Base-by-base conservation (phyloP, 192 early-diverging fungal genomes). In the Martensiomyces pterosporus region DNA sequence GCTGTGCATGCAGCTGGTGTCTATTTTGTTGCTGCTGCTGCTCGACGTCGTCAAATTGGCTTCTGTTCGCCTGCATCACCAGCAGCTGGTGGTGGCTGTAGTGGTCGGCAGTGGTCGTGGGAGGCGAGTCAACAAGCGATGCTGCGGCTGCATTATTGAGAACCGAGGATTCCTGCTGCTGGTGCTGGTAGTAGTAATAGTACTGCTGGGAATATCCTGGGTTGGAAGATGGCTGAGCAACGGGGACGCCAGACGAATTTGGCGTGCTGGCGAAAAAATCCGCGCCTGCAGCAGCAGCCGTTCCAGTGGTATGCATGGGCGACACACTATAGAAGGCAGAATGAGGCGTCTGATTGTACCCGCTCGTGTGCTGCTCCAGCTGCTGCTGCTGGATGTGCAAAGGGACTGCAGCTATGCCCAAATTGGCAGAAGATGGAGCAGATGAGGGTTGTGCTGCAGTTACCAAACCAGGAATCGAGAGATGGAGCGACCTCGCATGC, bases 261-360 rank as follows among this genome's bases (percentile, higher is more conserved):
- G n/a, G n/a, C n/a, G n/a, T n/a, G n/a, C n/a, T n/a, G n/a, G n/a
- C n/a, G n/a, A n/a, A n/a, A n/a, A 47, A 18, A 24, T 3, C 13
- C 4, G 6, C 39, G 4, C 12, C 19, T n/a, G 39, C 22, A 41
- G 13, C 18, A 10, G 18, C 39, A 13, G 18, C 39, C 19, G 19
- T 41, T 4, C 2, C 22, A 19, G 33, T 12, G 22, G 16, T 23
- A 24, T 66, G 63, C 15, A 53, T 40, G 1, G 69, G 55, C 35
- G 62, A 60, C 13, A 60, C 12, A 18, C 57, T 27, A 43, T 73
- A 57, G 24, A 73, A 60, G 4, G 69, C 62, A 3, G 69, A 65
- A 14, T 65, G 69, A 0, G 56, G 40, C 24, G 46, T 40, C 43
- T 53, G 15, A 24, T 26, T 52, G 37, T 64, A 62, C 21, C 47